phyloP scores from a whole-genome alignment of 495 filamentous ascomycete species.

The Parachaetomium inaequale region DNA sequence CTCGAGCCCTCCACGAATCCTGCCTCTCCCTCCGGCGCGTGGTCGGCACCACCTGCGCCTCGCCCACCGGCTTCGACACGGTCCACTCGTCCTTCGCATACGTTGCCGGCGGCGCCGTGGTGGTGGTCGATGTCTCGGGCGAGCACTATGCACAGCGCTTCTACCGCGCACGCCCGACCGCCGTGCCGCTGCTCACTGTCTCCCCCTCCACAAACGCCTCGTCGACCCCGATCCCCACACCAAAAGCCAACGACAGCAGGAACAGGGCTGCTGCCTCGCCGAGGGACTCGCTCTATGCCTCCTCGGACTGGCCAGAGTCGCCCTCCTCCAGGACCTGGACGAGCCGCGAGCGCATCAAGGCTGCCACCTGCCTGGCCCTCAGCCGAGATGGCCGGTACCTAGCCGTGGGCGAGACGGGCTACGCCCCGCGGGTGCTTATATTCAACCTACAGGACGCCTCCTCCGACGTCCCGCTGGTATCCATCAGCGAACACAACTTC shows the following conservation, averaged over 20 bases:
- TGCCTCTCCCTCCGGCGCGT: conserved; percentile 73
- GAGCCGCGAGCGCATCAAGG: conserved; percentile 84
- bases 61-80: conserved; percentile 82
- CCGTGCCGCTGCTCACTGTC: conserved; percentile 56
- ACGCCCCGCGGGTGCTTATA: conserved; percentile 84
- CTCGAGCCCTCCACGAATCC: conserved; percentile 40
- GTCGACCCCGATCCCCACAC: conserved; percentile 58
- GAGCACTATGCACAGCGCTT: conserved; percentile 77
- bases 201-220: conserved; percentile 38
- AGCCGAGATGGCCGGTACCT: conserved; percentile 86
- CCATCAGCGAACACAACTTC: conserved; percentile 83
- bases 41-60: conserved; percentile 81
- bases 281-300: conserved; percentile 52
- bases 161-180: conserved; percentile 81
- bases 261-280: conserved; percentile 53
- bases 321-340: conserved; percentile 68
- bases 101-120: conserved; percentile 88
- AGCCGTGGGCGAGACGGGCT: conserved; percentile 93
- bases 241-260: conserved; percentile 60
- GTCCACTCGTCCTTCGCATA: conserved; percentile 78
- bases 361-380: conserved; percentile 90
- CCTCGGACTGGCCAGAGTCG: conserved; percentile 54
- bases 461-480: conserved; percentile 76
- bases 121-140: conserved; percentile 77
- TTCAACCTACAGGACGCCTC: conserved; percentile 77